These are phyloP conservation scores for Ophiocordyceps camponoti-rufipedis DNA, from an alignment of 2,329 filamentous ascomycete genomes.

Conservation along the genomic window DNA sequence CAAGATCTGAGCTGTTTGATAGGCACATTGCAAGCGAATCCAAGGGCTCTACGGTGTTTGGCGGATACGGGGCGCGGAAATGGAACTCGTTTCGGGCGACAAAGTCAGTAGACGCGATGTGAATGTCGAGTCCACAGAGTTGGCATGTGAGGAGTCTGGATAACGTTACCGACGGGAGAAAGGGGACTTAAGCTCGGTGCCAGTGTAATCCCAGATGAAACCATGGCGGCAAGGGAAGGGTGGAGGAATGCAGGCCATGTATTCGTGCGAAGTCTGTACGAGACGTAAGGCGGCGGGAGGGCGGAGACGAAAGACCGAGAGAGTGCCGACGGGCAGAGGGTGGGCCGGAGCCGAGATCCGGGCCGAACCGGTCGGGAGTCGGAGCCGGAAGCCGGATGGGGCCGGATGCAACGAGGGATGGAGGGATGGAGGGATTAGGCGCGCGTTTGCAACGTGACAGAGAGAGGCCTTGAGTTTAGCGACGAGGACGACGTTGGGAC, in stretches of 20 bases:
- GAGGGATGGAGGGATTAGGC: neutral
- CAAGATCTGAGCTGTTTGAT: slow-evolving; percentile 61
- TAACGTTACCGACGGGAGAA: neutral
- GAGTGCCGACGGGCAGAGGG: neutral
- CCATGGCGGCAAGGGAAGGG: neutral
- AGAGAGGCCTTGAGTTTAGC: neutral
- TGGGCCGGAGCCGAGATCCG: neutral
- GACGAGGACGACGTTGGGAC: neutral
- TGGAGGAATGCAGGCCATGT: neutral
- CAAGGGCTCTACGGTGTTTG: neutral
- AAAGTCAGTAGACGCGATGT: neutral
- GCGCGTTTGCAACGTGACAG: neutral
- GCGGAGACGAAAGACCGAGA: neutral
- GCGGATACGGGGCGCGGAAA: neutral
- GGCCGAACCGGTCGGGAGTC: neutral
- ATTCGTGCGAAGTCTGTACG: too few relatives aligned
- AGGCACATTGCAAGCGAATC: neutral
- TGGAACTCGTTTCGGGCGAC: neutral
- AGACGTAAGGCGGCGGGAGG: too few relatives aligned
- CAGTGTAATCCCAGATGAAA: neutral
- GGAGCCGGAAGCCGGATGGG: too few relatives aligned
- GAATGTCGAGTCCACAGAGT: neutral
- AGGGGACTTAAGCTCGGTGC: neutral
- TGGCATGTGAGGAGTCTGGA: neutral
- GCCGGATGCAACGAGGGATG: neutral